Evolutionary conservation across 108 stramenopile genomes (phyloP), one percentile per base, ranked within the genome.

Genomic region (Skeletonema grethae): DNA sequence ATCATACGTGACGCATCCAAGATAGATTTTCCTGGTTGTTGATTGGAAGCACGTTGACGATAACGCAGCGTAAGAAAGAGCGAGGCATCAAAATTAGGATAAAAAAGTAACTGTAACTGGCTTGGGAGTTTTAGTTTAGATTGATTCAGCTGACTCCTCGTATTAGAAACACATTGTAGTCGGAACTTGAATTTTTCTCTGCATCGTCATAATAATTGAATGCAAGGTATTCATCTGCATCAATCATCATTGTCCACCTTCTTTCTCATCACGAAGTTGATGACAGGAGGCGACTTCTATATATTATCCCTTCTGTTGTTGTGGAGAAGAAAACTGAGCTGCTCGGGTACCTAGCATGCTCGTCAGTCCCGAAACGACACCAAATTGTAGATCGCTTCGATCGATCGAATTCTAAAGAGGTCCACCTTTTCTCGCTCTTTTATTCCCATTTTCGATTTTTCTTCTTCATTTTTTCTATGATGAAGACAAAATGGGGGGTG

Each of bases 161-260:
- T 50, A 22, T 20, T 15, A 7, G n/a, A n/a, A n/a, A 46, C 1
- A n/a, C 46, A 4, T n/a, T 46, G 16, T 20, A 22, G 0, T 20
- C 48, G 2, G 5, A 8, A 18, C 20, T 50, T 22, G 16, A n/a
- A 46, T 12, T 7, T 7, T 50, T 22, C 20, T 50, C 48, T 8
- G 48, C 5, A 1, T 50, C 18, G 3, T 50, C 48, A 50, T 20
- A 22, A 5, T 43, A 67, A 70, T 87, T 83, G 66, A 78, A 74
- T 8, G 59, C 69, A 11, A 91, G 31, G 62, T 76, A 91, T 73
- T 91, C 90, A 65, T 91, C 90, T 12, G 70, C 73, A 57, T 91
- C 90, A 3, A 67, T 81, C 50, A 88, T 50, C 31, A 87, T 25
- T 0, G 79, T 77, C 90, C 90, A n/a, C n/a, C n/a, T n/a, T n/a